Evolutionary conservation across 192 early-diverging fungal species (phyloP), one percentile per base, ranked within the genome.

Genomic region (Rhizoclosmatium globosum): DNA sequence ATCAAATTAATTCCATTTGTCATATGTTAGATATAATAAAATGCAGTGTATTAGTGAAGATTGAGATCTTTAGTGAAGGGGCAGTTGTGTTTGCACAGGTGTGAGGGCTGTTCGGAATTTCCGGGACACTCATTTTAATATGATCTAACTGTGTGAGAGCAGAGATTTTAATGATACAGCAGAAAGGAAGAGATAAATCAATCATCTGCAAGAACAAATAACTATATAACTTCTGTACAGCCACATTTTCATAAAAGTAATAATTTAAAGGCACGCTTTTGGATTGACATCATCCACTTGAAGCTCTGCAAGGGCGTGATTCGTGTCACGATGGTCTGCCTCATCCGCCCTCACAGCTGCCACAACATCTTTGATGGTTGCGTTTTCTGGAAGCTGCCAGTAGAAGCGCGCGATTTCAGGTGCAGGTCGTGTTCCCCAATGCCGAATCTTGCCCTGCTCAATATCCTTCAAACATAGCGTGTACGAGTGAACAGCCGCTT

Each of bases 401-500:
- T 89, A 88, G 56, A 83, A 79, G 11, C 61, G 89, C 42, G 96
- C 96, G 47, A 98, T 93, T 31, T 92, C 86, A 17, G 96, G 96
- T 0, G 95, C 94, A 3, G 92, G 87, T 3, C 82, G 84, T 62
- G 94, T 95, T 38, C 88, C 83, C 95, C 95, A 48, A 80, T 85
- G 83, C 58, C 69, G 56, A 45, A 88, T 48, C 38, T 76, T 7
- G 59, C 38, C 82, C 47, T 38, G 82, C 43, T 96, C 95, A 58
- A 98, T 96, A 77, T 94, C 93, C 31, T 90, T 87, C 47, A 98
- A 79, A 82, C 94, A 93, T 78, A 93, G 91, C 6, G 94, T 95
- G 84, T 98, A 98, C 2, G 95, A 94, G 31, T 95, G 88, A 13
- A 96, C 93, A 0, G 97, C 97, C 76, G 94, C 92, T 86, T 98